Evolutionary conservation across 1,284 basidiomycete species (phyloP).

Genomic region (Cryptococcus sp.): DNA sequence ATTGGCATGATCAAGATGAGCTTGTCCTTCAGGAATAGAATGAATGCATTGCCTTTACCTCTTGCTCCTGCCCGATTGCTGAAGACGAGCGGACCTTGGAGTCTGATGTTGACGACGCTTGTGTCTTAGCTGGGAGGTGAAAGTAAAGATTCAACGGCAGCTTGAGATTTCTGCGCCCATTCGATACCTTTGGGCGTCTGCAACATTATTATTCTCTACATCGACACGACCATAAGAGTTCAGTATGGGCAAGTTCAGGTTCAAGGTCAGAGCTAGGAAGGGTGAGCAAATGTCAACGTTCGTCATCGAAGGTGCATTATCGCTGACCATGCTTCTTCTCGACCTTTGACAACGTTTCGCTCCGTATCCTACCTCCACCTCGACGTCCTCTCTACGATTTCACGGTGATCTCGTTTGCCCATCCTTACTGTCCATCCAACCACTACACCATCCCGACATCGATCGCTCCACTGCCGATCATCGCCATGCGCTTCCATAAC

Average conservation of each 20-base stretch:
- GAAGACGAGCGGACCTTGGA: no score
- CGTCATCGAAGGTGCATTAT: no score
- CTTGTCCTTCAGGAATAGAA: no score
- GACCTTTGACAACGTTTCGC: neutral
- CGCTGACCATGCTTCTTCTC: neutral
- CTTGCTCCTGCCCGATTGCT: no score
- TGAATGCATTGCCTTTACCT: no score
- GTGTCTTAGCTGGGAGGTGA: no score
- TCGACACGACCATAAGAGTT: no score
- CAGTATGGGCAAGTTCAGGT: constrained; percentile 6
- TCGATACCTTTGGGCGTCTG: no score
- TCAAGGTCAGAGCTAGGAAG: constrained; percentile 22
- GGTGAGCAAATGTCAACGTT: constrained; percentile 12
- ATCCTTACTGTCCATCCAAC: neutral
- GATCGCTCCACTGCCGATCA: neutral
- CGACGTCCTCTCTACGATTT: neutral
- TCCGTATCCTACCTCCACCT: neutral
- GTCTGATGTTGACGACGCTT: no score
- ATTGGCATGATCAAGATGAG: neutral
- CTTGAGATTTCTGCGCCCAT: no score
- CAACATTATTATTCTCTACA: no score
- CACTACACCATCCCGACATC: neutral
- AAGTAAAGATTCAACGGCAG: no score
- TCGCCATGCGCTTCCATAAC: neutral
- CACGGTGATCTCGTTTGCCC: neutral